Base-by-base conservation (phyloP, 768 basidiomycete species). In the Harrya chromipes region DNA sequence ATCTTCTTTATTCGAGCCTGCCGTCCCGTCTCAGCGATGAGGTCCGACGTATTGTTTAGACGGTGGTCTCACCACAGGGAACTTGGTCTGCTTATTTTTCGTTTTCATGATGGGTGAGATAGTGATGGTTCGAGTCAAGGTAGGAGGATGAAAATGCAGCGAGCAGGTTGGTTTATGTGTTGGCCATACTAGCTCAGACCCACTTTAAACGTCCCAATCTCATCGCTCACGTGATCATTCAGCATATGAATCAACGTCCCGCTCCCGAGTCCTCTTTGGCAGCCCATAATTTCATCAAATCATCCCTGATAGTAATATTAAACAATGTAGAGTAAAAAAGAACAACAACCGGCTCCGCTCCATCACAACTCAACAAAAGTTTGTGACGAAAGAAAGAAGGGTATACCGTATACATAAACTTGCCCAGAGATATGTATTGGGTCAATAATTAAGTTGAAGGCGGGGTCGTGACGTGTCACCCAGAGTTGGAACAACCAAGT, bases 1-100 rank as follows among this genome's bases (percentile, higher is more conserved):
- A 97, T 97, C 74, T 92, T 90, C 79, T 97, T 98, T 74, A 98
- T 98, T 39, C 95, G 86, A 4, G 95, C 94, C 94, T 95, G 29
- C 20, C 33, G 17, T 52, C n/a, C 23, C 16, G 36, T 33, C 16
- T 64, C 39, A 62, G 58, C 24, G 16, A 26, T 49, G 24, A 16
- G 29, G 19, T 37, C 23, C 24, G 20, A 38, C 19, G 19, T 26
- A 24, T 19, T 24, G 38, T 21, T 40, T 16, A 17, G 24, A 26
- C 41, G 10, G 40, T 21, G 2, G 24, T 34, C 89, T 68, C 68
- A 92, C 91, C 51, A 93, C 90, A 8, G 92, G 91, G 61, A 94
- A 94, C 59, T 91, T 90, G 10, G 91, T 92, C 50, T 87, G 82
- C 68, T 91, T 93, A 69, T 91, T 91, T 70, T 90, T 90, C 62